These are phyloP conservation scores for Cytospora paraplurivora DNA, from an alignment of 2,329 filamentous ascomycete species.

Conservation along the genomic window DNA sequence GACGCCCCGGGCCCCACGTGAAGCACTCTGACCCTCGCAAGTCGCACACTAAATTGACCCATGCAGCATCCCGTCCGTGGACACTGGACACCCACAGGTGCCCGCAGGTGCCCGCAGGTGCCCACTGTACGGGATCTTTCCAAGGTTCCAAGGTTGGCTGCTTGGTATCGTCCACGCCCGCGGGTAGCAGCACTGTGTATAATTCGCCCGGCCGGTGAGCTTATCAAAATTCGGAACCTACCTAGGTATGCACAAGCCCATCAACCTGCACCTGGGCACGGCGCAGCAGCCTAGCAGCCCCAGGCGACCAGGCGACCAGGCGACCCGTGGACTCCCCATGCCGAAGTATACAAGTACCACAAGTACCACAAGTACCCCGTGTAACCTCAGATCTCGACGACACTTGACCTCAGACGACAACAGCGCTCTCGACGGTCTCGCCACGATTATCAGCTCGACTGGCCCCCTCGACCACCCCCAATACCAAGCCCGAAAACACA, in stretches of 20 bases:
- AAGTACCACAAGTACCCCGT: conserved; percentile 12
- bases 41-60: neutral
- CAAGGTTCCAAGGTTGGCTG: neutral
- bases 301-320: too few relatives aligned
- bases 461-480: too few relatives aligned
- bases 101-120: neutral
- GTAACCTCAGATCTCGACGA: conserved; percentile 26
- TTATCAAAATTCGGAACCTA: neutral
- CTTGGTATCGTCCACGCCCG: too few relatives aligned
- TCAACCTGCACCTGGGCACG: neutral
- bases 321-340: neutral
- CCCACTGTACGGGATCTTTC: neutral
- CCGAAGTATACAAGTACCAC: neutral
- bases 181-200: too few relatives aligned
- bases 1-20: neutral
- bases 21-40: neutral
- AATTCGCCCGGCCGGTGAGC: neutral
- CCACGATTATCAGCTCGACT: neutral
- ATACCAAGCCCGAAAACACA: neutral
- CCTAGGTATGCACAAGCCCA: neutral
- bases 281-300: too few relatives aligned
- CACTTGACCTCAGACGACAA: conserved; percentile 22
- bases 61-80: too few relatives aligned
- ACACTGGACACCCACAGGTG: neutral
- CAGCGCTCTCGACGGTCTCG: neutral